A percentile compares a stretch with the other conserved stretches of the same genome.
Evolutionary conservation across 208 protist species (phyloP).

Genomic region (Acanthamoeba sp.): DNA sequence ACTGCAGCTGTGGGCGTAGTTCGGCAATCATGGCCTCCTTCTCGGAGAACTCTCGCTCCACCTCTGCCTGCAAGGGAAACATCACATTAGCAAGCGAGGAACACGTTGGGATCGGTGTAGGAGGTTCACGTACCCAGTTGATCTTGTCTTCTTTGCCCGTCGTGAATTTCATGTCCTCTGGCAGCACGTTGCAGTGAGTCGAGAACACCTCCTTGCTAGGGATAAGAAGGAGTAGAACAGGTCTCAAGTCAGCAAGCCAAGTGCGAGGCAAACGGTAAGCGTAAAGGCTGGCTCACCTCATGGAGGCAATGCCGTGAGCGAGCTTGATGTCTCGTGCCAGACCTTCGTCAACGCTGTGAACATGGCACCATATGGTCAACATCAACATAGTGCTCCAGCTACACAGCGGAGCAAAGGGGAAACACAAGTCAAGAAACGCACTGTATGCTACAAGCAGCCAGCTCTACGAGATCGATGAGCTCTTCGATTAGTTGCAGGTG

Average conservation of each 20-base stretch:
- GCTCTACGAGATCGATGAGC: constrained; percentile 2
- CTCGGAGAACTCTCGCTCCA: not conserved
- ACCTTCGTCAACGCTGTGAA: not conserved
- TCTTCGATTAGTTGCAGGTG: constrained; percentile 17
- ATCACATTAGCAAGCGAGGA: no score
- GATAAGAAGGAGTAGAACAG: not conserved
- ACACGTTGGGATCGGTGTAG: no score
- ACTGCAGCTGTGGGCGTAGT: not conserved
- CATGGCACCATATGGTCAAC: not conserved
- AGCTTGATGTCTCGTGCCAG: constrained; percentile 31
- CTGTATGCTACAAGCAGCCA: not conserved
- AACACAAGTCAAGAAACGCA: not conserved
- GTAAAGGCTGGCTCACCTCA: not conserved
- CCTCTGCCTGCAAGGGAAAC: not conserved
- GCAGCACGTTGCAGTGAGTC: not conserved
- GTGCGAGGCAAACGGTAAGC: not conserved
- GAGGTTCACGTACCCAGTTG: not conserved
- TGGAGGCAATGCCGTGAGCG: not conserved
- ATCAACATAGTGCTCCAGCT: not conserved
- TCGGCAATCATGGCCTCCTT: constrained; percentile 47
- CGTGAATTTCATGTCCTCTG: constrained; percentile 28
- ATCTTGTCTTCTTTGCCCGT: not conserved
- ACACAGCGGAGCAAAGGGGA: not conserved
- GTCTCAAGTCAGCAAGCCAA: no score
- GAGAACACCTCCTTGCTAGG: constrained; percentile 47